Percentiles rank a stretch among this genome's conserved stretches.
These are phyloP conservation scores for Geotrichum bryndzae DNA, from an alignment of 1,139 yeast genomes.

Conservation along the genomic window DNA sequence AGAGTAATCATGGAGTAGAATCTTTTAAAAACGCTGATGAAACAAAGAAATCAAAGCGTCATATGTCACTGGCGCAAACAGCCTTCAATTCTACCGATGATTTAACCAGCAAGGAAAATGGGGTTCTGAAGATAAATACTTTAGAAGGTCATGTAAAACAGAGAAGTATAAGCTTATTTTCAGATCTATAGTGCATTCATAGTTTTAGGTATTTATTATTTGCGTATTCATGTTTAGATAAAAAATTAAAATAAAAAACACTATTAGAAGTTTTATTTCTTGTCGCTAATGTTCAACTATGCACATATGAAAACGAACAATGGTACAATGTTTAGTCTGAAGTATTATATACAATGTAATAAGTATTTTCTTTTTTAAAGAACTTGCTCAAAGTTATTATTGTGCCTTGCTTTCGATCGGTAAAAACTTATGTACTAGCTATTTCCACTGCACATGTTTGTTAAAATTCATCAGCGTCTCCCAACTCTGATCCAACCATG, in stretches of 20 bases:
- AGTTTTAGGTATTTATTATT: not conserved
- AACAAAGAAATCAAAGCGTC: conserved; percentile 19
- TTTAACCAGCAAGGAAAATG: conserved; percentile 24
- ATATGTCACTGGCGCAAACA: conserved; percentile 28
- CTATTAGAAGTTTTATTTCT: not conserved
- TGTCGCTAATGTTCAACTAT: no score
- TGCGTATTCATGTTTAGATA: not conserved
- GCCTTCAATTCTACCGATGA: conserved; percentile 23
- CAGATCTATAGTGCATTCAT: conserved; percentile 12
- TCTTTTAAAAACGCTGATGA: conserved; percentile 9
- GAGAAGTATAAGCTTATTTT: conserved; percentile 34
- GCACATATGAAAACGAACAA: no score
- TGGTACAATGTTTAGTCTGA: no score
- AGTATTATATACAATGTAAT: no score
- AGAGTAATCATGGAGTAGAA: conserved; percentile 1
- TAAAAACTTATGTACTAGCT: not conserved
- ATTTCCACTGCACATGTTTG: not conserved
- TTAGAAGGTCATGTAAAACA: conserved; percentile 17
- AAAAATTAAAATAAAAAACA: not conserved
- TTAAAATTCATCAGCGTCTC: not conserved
- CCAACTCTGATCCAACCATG: not conserved
- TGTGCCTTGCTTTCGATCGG: no score
- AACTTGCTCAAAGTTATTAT: no score
- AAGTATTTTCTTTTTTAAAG: not conserved
- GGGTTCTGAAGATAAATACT: conserved; percentile 20